Evolutionary conservation across 768 basidiomycete genomes (phyloP).

Genomic region (Tremella yokohamensis): DNA sequence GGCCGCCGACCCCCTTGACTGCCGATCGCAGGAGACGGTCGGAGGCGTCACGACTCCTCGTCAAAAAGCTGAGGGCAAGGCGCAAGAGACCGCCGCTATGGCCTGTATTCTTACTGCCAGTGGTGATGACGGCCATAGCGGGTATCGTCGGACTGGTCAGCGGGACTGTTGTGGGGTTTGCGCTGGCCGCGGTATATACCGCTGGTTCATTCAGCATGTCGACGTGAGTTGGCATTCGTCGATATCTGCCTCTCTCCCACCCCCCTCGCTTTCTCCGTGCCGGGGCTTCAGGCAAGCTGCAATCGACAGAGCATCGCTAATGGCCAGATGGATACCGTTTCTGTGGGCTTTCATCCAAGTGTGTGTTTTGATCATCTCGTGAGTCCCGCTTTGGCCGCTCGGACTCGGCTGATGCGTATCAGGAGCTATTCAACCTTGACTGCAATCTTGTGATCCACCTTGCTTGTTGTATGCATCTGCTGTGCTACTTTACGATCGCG

Average conservation of each 20-base stretch:
- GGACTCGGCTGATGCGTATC: not conserved
- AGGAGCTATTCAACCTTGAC: conserved; percentile 29
- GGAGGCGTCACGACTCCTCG: not conserved
- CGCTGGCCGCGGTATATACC: conserved; percentile 43
- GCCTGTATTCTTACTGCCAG: conserved; percentile 34
- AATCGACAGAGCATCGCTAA: not conserved
- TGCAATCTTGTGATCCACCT: conserved; percentile 31
- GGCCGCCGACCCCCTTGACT: not conserved
- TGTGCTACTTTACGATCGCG: no score
- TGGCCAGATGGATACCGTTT: conserved; percentile 42
- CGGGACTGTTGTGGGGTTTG: conserved; percentile 42
- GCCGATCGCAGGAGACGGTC: conserved; percentile 1
- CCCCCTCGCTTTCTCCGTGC: not conserved
- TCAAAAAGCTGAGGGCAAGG: conserved; percentile 1
- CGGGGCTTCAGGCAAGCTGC: not conserved
- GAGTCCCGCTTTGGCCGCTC: conserved; percentile 8
- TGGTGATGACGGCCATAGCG: conserved; percentile 20
- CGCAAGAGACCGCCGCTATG: conserved; percentile 40
- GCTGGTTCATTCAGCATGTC: conserved; percentile 45
- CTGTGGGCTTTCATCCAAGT: conserved; percentile 44
- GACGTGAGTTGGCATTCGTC: conserved; percentile 31
- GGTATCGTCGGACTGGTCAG: conserved; percentile 27
- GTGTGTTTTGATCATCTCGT: conserved; percentile 42
- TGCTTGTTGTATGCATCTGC: not conserved
- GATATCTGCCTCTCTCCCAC: not conserved